Conservation (phyloP, 306 rosid genomes). For the Medicago arabica region DNA sequence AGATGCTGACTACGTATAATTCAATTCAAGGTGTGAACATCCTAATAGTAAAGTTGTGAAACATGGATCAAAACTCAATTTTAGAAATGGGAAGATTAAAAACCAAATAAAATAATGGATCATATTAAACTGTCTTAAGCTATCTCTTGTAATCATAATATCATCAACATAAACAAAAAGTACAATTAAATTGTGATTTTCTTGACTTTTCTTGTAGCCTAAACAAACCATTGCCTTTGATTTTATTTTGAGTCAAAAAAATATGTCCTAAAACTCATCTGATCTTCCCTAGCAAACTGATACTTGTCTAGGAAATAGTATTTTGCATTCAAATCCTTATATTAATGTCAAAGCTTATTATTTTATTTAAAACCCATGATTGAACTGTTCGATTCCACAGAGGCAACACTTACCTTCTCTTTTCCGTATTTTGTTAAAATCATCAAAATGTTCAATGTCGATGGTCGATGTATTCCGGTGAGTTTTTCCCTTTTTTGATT, state of each 20-base stretch:
- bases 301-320: slow-evolving; percentile 12
- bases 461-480: slow-evolving; percentile 91
- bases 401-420: slow-evolving; percentile 60
- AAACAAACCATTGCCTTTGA: background rate
- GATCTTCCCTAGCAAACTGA: too few relatives aligned
- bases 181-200: too few relatives aligned
- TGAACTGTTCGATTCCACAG: slow-evolving; percentile 52
- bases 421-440: slow-evolving; percentile 80
- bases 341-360: background rate
- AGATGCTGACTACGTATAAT: too few relatives aligned
- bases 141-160: too few relatives aligned
- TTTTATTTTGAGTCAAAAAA: slow-evolving; percentile 35
- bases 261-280: slow-evolving; percentile 11
- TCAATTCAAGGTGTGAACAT: too few relatives aligned
- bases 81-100: too few relatives aligned
- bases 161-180: too few relatives aligned
- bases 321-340: slow-evolving; percentile 31
- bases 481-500: slow-evolving; percentile 48
- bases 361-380: slow-evolving; percentile 1
- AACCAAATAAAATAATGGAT: too few relatives aligned
- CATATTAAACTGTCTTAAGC: too few relatives aligned
- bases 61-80: too few relatives aligned
- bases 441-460: slow-evolving; percentile 89
- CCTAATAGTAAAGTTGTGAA: too few relatives aligned
- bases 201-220: too few relatives aligned